Evolutionary conservation across 2,329 filamentous ascomycete species (phyloP).

Genomic region (Ophiocordyceps camponoti-leonardi): DNA sequence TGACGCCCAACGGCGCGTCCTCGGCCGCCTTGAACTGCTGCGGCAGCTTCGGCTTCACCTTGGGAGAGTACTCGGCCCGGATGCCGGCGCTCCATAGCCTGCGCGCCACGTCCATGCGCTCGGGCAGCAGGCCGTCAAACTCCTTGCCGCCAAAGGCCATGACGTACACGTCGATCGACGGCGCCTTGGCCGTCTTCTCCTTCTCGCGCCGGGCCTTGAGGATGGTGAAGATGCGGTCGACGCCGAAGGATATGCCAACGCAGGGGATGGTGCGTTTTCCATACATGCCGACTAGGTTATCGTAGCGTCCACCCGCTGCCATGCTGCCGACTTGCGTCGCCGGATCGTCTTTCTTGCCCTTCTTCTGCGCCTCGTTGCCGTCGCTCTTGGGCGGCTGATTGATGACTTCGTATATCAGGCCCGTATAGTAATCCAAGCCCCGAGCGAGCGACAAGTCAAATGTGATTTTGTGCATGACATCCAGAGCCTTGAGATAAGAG

Average conservation of each 20-base stretch:
- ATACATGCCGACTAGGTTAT: conserved; percentile 90
- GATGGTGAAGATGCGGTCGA: conserved; percentile 88
- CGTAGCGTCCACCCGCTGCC: conserved; percentile 79
- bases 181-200: conserved; percentile 42
- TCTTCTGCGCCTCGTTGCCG: conserved; percentile 20
- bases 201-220: conserved; percentile 54
- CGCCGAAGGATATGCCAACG: conserved; percentile 63
- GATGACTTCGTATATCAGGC: conserved; percentile 77
- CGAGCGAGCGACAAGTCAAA: conserved; percentile 84
- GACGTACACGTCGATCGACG: conserved; percentile 64
- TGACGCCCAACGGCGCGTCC: conserved; percentile 71
- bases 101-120: conserved; percentile 67
- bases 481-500: conserved; percentile 65
- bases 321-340: conserved; percentile 62
- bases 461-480: conserved; percentile 55
- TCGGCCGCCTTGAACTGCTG: conserved; percentile 89
- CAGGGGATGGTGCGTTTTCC: conserved; percentile 60
- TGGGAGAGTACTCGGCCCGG: conserved; percentile 70
- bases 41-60: conserved; percentile 76
- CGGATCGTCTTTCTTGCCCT: conserved; percentile 32
- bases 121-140: conserved; percentile 61
- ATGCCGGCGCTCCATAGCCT: conserved; percentile 75
- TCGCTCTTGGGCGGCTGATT: conserved; percentile 33
- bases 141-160: conserved; percentile 89
- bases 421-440: conserved; percentile 86